phyloP scores from a whole-genome alignment of 1,284 basidiomycete genomes.

The Austroboletus niveus region DNA sequence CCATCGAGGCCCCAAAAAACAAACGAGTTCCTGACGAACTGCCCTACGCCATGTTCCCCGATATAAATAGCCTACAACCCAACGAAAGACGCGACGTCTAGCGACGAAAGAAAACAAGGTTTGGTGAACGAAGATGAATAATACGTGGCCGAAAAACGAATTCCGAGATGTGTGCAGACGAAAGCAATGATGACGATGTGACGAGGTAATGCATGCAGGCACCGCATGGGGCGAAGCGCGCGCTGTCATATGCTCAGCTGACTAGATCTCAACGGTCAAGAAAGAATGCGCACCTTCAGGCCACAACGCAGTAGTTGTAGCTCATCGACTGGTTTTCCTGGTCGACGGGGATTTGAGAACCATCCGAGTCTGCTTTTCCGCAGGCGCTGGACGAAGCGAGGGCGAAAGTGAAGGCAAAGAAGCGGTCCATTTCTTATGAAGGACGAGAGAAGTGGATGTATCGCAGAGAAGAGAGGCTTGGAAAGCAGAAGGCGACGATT shows the following conservation, averaged over 20 bases:
- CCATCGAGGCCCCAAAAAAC: conserved; percentile 6
- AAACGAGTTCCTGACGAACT: conserved; percentile 11
- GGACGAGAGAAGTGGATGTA: conserved; percentile 2
- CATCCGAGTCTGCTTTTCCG: background rate
- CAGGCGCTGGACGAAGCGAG: background rate
- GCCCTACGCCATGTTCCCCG: conserved; percentile 1
- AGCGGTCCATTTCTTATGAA: conserved; percentile 18
- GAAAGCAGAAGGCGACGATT: conserved; percentile 4
- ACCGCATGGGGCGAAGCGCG: too few relatives aligned
- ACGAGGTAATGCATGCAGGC: background rate
- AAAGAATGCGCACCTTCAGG: conserved; percentile 20
- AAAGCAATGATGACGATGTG: background rate
- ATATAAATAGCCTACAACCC: conserved; percentile 1
- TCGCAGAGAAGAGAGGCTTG: conserved; percentile 4
- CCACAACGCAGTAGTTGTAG: conserved; percentile 13
- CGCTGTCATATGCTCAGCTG: background rate
- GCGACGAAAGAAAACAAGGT: conserved; percentile 10
- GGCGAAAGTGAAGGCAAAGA: conserved; percentile 5
- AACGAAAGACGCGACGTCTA: conserved; percentile 1
- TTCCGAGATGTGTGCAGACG: conserved; percentile 5
- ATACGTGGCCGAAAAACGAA: conserved; percentile 1
- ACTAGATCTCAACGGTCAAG: background rate
- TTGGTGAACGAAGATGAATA: conserved; percentile 12
- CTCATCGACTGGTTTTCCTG: background rate
- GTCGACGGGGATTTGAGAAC: conserved; percentile 15